Conservation (phyloP, 2,329 filamentous ascomycete species). For the Hypoxylon sp. region DNA sequence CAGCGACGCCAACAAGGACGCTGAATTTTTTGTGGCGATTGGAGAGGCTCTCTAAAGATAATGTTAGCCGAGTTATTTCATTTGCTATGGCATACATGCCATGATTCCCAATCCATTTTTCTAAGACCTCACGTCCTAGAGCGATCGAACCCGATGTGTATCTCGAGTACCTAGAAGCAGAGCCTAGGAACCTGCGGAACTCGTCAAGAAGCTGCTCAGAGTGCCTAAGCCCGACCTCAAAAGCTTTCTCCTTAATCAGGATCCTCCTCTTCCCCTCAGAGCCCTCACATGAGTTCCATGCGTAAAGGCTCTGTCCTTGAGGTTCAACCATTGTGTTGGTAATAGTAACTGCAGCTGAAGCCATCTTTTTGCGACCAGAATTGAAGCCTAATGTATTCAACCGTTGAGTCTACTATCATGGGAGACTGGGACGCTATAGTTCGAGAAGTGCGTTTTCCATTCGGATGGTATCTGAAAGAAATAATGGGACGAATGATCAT, state of each 20-base stretch:
- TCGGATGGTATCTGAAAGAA: not conserved
- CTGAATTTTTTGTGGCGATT: slow-evolving; percentile 30
- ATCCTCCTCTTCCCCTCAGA: slow-evolving; percentile 4
- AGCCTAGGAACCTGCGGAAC: not conserved
- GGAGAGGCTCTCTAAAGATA: not conserved
- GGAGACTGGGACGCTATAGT: not conserved
- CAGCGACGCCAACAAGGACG: slow-evolving; percentile 48
- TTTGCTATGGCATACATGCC: not conserved
- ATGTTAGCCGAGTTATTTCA: not conserved
- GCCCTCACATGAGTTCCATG: slow-evolving; percentile 10
- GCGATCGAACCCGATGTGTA: not conserved
- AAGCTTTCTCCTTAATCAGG: slow-evolving; percentile 5
- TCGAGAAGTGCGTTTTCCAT: not conserved
- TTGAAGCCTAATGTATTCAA: not conserved
- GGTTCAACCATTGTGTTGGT: not conserved
- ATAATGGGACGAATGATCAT: not conserved
- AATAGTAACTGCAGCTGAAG: not conserved
- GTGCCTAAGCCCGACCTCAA: not conserved
- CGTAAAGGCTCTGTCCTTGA: not conserved
- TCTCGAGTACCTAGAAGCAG: not conserved
- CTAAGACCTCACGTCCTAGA: not conserved
- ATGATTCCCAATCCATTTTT: not conserved
- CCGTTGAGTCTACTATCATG: not conserved
- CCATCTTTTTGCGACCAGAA: no score
- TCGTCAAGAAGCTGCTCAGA: not conserved